These are phyloP conservation scores for Cornus controversa DNA, from an alignment of 148 eudicot genomes.

Conservation along the genomic window DNA sequence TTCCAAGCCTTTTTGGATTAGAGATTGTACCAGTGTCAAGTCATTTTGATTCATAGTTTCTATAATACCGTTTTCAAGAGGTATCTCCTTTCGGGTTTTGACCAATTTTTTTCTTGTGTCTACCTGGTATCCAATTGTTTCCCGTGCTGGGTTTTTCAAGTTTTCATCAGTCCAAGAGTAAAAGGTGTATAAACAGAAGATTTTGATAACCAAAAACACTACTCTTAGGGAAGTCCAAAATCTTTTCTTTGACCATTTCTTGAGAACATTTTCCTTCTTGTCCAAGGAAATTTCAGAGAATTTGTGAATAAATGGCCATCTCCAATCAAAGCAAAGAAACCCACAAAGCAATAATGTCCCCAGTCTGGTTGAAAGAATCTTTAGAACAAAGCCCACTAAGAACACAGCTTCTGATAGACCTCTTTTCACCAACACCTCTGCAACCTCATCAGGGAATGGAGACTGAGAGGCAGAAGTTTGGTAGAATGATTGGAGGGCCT, in stretches of 20 bases:
- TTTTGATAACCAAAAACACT: constrained; percentile 43
- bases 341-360: constrained; percentile 77
- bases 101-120: constrained; percentile 29
- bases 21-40: constrained; percentile 46
- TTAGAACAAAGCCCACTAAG: constrained; percentile 39
- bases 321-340: constrained; percentile 43
- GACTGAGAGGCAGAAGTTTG: constrained; percentile 43
- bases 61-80: constrained; percentile 71
- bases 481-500: constrained; percentile 30
- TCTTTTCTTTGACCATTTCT: constrained; percentile 55
- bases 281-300: constrained; percentile 49
- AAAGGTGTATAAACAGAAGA: constrained; percentile 35
- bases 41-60: constrained; percentile 51
- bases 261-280: constrained; percentile 57
- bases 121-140: constrained; percentile 72
- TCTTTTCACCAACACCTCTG: constrained; percentile 42
- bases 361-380: constrained; percentile 53
- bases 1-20: constrained; percentile 52
- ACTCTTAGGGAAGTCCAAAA: constrained; percentile 35
- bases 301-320: constrained; percentile 58
- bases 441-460: constrained; percentile 59
- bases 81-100: constrained; percentile 42
- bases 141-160: constrained; percentile 60
- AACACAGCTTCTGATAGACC: constrained; percentile 36
- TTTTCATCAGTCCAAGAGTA: constrained; percentile 57